Base-by-base conservation (phyloP, 1,284 basidiomycete species). In the Puccinia sorghi region DNA sequence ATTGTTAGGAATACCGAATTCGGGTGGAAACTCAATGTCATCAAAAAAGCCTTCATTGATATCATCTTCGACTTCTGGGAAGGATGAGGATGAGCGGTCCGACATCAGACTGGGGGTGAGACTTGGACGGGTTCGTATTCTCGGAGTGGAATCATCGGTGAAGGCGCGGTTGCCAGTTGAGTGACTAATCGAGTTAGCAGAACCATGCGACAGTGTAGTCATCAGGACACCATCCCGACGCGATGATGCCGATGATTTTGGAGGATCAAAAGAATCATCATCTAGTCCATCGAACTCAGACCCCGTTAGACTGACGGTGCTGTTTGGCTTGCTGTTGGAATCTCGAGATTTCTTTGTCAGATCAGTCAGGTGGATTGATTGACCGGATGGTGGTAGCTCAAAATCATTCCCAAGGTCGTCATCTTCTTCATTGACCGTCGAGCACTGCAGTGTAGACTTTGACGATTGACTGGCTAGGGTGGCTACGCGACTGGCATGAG, bases 11-110 rank as follows among this genome's bases (percentile, higher is more conserved):
- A 78, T 61, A n/a, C 75, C 75, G 39, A 78, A 71, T 57, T 78
- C 75, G 46, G 75, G 75, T 8, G 75, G 75, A 22, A 78, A 78
- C 63, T 78, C 75, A 54, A 78, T 78, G 20, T 78, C 75, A 61
- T 78, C 75, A 63, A 78, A 78, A 50, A 78, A 78, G 25, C 75
- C 75, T 32, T 78, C 75, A 20, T 70, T 71, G 48, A 63, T 13
- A 13, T 78, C 75, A 57, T 78, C 75, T 50, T 74, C 72, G 9
- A 50, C 22, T 63, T 78, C 75, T 9, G 75, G 66, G 64, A 78
- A 78, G 27, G 75, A 67, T 17, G 75, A 78, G 46, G 66, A 70
- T 17, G 75, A 78, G 22, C 75, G 64, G 50, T 78, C 75, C 8
- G 75, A 67, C 66, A 78, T 71, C 27, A 78, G 56, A 63, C 75